Evolutionary conservation across 2,329 filamentous ascomycete genomes (phyloP).

Genomic region (Fulvia fulva): DNA sequence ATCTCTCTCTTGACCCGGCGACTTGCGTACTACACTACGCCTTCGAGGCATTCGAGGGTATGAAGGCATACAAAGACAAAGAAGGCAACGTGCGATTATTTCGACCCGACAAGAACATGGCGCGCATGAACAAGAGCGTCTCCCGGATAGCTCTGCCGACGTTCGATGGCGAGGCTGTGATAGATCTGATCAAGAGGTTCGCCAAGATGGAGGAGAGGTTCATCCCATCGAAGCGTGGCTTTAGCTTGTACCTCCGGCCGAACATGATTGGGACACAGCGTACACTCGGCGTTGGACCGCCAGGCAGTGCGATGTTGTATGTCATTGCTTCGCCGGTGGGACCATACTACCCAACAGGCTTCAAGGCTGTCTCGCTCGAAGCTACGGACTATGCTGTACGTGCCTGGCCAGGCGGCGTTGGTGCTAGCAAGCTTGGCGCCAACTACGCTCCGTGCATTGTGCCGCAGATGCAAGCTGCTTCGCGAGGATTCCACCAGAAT

Average conservation of each 20-base stretch:
- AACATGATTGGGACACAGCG: conserved; percentile 97
- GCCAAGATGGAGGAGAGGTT: conserved; percentile 80
- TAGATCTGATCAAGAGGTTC: conserved; percentile 76
- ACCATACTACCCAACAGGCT: conserved; percentile 96
- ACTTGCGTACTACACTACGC: conserved; percentile 98
- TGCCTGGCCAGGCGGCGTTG: conserved; percentile 95
- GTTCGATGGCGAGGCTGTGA: conserved; percentile 70
- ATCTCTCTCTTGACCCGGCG: conserved; percentile 91
- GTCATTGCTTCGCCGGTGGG: conserved; percentile 95
- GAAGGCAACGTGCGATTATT: conserved; percentile 78
- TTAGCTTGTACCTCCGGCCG: conserved; percentile 91
- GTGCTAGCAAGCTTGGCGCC: conserved; percentile 96
- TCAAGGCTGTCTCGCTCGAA: conserved; percentile 94
- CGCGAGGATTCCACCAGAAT: conserved; percentile 94
- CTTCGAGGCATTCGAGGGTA: conserved; percentile 96
- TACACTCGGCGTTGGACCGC: conserved; percentile 88
- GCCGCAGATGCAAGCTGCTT: conserved; percentile 89
- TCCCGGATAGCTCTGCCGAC: conserved; percentile 89
- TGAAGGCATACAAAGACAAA: conserved; percentile 97
- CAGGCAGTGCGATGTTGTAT: conserved; percentile 85
- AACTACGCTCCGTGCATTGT: conserved; percentile 99
- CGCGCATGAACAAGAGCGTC: conserved; percentile 83
- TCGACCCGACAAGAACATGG: conserved; percentile 95
- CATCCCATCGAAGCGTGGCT: conserved; percentile 77
- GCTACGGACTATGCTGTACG: conserved; percentile 87